These are phyloP conservation scores for Lodderomyces beijingensis DNA, from an alignment of 1,139 yeast genomes.

Conservation along the genomic window DNA sequence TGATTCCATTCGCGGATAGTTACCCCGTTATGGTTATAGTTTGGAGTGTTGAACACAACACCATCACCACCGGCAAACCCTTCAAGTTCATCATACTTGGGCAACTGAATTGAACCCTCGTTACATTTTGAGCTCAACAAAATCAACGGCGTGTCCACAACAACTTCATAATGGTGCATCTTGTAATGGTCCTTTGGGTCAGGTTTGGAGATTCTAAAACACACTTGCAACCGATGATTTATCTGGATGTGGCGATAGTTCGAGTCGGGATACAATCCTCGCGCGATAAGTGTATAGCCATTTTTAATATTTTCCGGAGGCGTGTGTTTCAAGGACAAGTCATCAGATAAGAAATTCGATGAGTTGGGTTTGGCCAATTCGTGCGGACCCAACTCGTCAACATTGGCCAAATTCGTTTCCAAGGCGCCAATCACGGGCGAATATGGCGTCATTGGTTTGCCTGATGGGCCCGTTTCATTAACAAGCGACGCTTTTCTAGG, in stretches of 20 bases:
- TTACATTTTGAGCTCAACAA: slow-evolving; percentile 70
- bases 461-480: slow-evolving; percentile 5
- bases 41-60: slow-evolving; percentile 31
- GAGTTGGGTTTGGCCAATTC: slow-evolving; percentile 10
- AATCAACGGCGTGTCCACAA: slow-evolving; percentile 79
- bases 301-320: slow-evolving; percentile 30
- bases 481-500: slow-evolving; percentile 22
- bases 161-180: slow-evolving; percentile 82
- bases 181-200: slow-evolving; percentile 52
- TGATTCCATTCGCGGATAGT: slow-evolving; percentile 30
- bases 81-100: slow-evolving; percentile 48
- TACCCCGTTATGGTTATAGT: slow-evolving; percentile 33
- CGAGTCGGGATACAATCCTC: slow-evolving; percentile 62
- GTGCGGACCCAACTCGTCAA: slow-evolving; percentile 16
- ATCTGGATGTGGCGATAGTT: slow-evolving; percentile 67
- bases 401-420: slow-evolving; percentile 38
- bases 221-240: slow-evolving; percentile 72
- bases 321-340: slow-evolving; percentile 9
- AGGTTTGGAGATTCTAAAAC: slow-evolving; percentile 70
- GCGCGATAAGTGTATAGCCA: slow-evolving; percentile 33
- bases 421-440: slow-evolving; percentile 41
- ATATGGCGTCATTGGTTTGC: slow-evolving; percentile 19
- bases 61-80: slow-evolving; percentile 8
- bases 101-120: slow-evolving; percentile 64
- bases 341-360: slow-evolving; percentile 15